Base-by-base conservation (phyloP, 23 red algal genomes). In the Gracilaria domingensis region DNA sequence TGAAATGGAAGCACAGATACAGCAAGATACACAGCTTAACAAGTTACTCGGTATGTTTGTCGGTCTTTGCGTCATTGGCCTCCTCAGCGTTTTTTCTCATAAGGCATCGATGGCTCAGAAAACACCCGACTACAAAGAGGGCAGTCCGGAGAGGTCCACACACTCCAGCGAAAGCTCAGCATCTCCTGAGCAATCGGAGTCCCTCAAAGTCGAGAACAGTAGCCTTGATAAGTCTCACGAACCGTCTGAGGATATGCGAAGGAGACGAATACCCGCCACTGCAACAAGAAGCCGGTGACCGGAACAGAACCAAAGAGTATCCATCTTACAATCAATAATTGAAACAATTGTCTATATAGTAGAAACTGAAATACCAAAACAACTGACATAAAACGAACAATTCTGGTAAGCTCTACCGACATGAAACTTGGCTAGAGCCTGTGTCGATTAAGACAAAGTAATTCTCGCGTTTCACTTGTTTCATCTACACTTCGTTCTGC, bases 1-100 rank as follows among this genome's bases (percentile, higher is more conserved):
- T 21, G 42, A 88, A 56, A 87, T 94, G 82, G 92, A 94, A 37
- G 59, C 26, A 26, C 20, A 34, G 57, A 55, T 94, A 54, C 49
- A 70, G 49, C 54, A 58, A 2, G 50, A 87, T 7, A 71, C 83
- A 5, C 71, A 60, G 12, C 20, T 82, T 14, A 75, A 87, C 17
- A 74, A 54, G 26, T 25, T 38, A 30, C 35, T 82, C 74, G 92
- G 89, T 12, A 65, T 23, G 26, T 12, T 56, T 3, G 14, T 92
- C 17, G 89, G 78, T 18, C 8, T 51, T 5, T 80, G 79, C 47
- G 45, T 60, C 37, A 33, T 92, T 59, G 78, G n/a, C 17, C 13
- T 83, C 4, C 13, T 84, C 61, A 44, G 61, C 58, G 3, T 92
- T 26, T 8, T 76, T 33, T 39, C 66, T 66, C 80, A 66, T 29